Evolutionary conservation across 2,329 filamentous ascomycete genomes (phyloP).

Genomic region (Hypocreales sp.): DNA sequence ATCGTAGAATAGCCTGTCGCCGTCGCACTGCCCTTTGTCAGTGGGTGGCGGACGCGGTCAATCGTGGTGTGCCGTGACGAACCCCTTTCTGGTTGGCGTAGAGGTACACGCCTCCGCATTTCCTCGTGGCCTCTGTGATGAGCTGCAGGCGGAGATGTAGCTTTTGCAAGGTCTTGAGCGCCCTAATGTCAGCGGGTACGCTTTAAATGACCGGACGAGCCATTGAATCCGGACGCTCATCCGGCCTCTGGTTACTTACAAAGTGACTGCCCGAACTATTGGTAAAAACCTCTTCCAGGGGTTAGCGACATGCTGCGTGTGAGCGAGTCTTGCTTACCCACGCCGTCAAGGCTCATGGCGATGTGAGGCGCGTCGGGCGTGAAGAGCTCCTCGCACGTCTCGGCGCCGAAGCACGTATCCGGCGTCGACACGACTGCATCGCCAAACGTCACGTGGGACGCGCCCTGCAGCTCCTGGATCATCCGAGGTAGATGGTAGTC

Average conservation of each 20-base stretch:
- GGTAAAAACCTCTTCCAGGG: no score
- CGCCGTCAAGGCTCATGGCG: not conserved
- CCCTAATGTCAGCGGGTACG: no score
- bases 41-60: no score
- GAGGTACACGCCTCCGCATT: constrained; percentile 41
- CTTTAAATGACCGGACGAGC: no score
- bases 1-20: constrained; percentile 2
- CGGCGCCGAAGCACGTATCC: not conserved
- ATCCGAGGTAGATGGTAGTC: not conserved
- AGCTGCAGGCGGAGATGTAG: constrained; percentile 47
- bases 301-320: not conserved
- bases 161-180: no score
- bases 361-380: no score
- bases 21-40: no score
- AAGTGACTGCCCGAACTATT: no score
- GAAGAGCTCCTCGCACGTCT: constrained; percentile 1
- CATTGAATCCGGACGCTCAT: no score
- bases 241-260: no score
- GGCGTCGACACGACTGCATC: not conserved
- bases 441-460: constrained; percentile 1
- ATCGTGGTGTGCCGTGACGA: no score
- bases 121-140: constrained; percentile 50
- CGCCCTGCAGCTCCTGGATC: not conserved
- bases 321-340: no score
- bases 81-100: constrained; percentile 29